Conservation (phyloP, 805 yeast genomes). For the Ascoidea rubescens region DNA sequence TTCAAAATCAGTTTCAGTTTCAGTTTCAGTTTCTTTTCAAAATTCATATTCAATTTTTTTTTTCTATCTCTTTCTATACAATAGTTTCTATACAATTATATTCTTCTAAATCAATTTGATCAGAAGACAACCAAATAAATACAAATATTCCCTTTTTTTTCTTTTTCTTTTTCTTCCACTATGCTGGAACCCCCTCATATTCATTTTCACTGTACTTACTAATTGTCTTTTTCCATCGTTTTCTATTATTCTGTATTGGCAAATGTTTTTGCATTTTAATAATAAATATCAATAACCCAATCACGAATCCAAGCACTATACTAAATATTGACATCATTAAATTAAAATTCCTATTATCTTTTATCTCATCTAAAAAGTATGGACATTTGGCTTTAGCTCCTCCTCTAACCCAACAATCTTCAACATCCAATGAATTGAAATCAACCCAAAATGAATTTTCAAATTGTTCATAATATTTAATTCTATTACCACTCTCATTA, state of each 20-base stretch:
- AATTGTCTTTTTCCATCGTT: slow-evolving; percentile 44
- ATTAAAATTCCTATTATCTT: slow-evolving; percentile 41
- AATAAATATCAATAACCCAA: slow-evolving; percentile 30
- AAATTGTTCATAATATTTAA: slow-evolving; percentile 12
- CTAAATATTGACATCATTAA: slow-evolving; percentile 56
- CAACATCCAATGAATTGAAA: slow-evolving; percentile 59
- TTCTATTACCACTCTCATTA: slow-evolving; percentile 12
- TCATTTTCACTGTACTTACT: slow-evolving; percentile 47
- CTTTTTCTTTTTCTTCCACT: neutral
- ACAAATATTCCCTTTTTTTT: neutral
- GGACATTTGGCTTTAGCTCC: slow-evolving; percentile 75
- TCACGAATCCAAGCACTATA: slow-evolving; percentile 37
- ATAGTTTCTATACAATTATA: too few relatives aligned
- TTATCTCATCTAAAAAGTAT: slow-evolving; percentile 32
- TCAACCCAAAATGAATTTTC: slow-evolving; percentile 55
- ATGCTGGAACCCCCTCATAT: slow-evolving; percentile 82
- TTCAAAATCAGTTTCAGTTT: too few relatives aligned
- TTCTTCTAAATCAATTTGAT: too few relatives aligned
- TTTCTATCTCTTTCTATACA: too few relatives aligned
- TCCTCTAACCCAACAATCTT: slow-evolving; percentile 76
- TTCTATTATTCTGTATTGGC: slow-evolving; percentile 62
- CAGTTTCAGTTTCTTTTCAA: too few relatives aligned
- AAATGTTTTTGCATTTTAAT: slow-evolving; percentile 37
- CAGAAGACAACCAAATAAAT: neutral
- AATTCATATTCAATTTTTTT: too few relatives aligned